Evolutionary conservation across 2,329 filamentous ascomycete genomes (phyloP), one percentile per base, ranked within the genome.

Genomic region (Rhinocladiella similis): DNA sequence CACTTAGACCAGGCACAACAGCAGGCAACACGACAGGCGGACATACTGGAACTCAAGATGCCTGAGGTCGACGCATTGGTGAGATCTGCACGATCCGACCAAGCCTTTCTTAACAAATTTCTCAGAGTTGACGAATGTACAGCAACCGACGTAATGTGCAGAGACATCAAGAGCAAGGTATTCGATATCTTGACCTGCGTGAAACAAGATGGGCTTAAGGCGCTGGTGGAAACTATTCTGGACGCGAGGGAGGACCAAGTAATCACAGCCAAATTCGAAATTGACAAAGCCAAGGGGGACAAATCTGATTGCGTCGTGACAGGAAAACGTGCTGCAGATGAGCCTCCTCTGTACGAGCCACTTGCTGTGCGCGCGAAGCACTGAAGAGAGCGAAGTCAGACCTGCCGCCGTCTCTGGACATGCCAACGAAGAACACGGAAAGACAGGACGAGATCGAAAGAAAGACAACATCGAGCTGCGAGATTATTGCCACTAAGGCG

Each of bases 151-250:
- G 6, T 12, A 16, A 50, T 45, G 53, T 20, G 29, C 7, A 49
- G 46, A 13, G 53, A 54, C n/a, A 42, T 54, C 25, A 41, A 50
- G 29, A 45, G 25, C 46, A 25, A 50, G 18, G 1, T 49, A 6
- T 54, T 22, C 33, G 29, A 29, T 22, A 20, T n/a, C 16, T 38
- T 45, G 20, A 43, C 35, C 12, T 45, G 52, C 9, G n/a, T 27
- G 12, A 42, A 20, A 18, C 10, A 38, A 3, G 45, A 43, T 4
- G 46, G 48, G 36, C 49, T 48, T 19, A 19, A 14, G 20, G 46
- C 14, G 0, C 10, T 54, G 14, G 27, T 45, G 19, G 13, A 39
- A 33, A 38, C 10, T 3, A 41, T 54, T 25, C 35, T 41, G 18
- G 22, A 33, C 12, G 19, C 25, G 20, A 2, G 9, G 12, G 9